Conservation (phyloP, 306 rosid genomes). For the Ochetophila trinervis region DNA sequence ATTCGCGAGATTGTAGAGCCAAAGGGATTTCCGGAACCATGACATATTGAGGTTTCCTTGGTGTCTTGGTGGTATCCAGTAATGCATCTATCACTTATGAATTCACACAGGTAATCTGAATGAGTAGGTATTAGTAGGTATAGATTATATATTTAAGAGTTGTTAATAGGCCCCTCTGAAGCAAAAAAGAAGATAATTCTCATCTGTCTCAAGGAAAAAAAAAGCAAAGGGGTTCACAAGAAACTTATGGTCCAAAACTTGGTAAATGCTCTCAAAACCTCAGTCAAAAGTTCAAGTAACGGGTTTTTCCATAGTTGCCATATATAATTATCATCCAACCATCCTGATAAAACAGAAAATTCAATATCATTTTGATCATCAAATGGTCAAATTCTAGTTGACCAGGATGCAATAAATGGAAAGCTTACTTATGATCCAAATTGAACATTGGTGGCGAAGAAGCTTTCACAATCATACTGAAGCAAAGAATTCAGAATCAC, state of each 20-base stretch:
- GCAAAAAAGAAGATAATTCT: no score
- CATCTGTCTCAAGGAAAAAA: no score
- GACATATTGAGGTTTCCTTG: constrained; percentile 80
- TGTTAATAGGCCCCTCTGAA: not conserved
- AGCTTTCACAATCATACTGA: no score
- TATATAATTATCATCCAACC: no score
- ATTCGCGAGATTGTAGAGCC: constrained; percentile 89
- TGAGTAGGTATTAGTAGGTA: not conserved
- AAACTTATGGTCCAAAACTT: not conserved
- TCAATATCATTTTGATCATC: no score
- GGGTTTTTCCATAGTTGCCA: not conserved
- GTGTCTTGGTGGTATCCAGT: constrained; percentile 49
- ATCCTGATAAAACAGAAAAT: no score
- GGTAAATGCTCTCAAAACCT: not conserved
- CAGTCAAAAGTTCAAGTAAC: not conserved
- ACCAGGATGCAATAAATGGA: no score
- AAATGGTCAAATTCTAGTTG: no score
- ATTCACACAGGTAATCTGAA: constrained; percentile 10
- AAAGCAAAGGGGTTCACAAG: no score
- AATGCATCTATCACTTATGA: constrained; percentile 65
- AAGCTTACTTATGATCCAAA: no score
- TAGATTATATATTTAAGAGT: not conserved
- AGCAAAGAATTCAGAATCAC: no score
- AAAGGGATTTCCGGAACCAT: constrained; percentile 86
- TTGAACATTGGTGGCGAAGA: no score